Evolutionary conservation across 495 filamentous ascomycete genomes (phyloP).

Genomic region (Aspergillus avenaceus): DNA sequence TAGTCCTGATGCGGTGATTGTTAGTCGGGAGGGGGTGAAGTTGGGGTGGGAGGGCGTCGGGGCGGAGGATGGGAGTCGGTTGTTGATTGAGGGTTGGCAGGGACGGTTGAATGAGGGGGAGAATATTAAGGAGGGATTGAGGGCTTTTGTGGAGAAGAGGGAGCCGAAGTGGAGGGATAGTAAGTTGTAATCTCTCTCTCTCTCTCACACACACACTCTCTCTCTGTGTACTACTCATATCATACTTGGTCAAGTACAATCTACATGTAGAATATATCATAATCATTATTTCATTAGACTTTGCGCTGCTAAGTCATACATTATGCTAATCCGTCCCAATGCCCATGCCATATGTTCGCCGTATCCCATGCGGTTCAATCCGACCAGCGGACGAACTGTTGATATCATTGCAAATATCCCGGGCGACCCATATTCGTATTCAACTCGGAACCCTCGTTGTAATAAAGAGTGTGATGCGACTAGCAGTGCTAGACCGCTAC

Average conservation of each 20-base stretch:
- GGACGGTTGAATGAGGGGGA: constrained; percentile 60
- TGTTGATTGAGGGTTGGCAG: constrained; percentile 56
- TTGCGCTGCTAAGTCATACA: no score
- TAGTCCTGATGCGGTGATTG: constrained; percentile 73
- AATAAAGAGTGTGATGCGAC: constrained; percentile 7
- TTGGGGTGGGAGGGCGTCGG: constrained; percentile 67
- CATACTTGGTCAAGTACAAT: no score
- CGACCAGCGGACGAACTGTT: constrained; percentile 6
- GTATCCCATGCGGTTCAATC: background rate
- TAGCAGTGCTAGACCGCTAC: no score
- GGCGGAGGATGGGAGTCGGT: constrained; percentile 59
- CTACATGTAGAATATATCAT: no score
- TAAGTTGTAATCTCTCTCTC: constrained; percentile 65
- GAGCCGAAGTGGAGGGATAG: constrained; percentile 70
- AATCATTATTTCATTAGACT: no score
- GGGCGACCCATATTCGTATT: constrained; percentile 14
- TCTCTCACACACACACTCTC: no score
- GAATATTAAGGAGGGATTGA: constrained; percentile 77
- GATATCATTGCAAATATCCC: background rate
- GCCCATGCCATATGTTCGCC: background rate
- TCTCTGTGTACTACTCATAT: no score
- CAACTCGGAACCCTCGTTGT: constrained; percentile 14
- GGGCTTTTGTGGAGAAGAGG: constrained; percentile 80
- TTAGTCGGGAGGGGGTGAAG: constrained; percentile 64
- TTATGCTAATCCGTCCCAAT: background rate